phyloP scores from a whole-genome alignment of 768 basidiomycete genomes.

The Solioccasus polychromus region DNA sequence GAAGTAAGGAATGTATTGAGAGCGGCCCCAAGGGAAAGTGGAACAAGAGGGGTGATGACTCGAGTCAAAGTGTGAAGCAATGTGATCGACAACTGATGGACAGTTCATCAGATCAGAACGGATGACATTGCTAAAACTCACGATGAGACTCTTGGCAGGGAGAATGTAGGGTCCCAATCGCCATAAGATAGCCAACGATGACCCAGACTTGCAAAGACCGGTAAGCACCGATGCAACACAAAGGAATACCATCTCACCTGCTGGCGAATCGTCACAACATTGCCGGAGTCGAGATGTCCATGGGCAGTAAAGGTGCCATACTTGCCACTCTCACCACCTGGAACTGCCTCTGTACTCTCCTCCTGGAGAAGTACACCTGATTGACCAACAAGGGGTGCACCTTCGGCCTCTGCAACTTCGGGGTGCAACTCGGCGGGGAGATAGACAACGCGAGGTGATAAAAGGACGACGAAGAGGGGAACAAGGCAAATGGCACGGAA shows the following conservation, averaged over 20 bases:
- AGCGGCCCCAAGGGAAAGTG: slow-evolving; percentile 59
- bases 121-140: slow-evolving; percentile 8
- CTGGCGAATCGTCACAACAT: background rate
- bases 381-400: slow-evolving; percentile 28
- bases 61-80: slow-evolving; percentile 71
- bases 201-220: slow-evolving; percentile 6
- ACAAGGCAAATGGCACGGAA: slow-evolving; percentile 64
- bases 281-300: slow-evolving; percentile 9
- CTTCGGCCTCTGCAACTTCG: slow-evolving; percentile 17
- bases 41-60: slow-evolving; percentile 70
- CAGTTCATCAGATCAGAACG: slow-evolving; percentile 1
- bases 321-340: slow-evolving; percentile 44
- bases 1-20: slow-evolving; percentile 21
- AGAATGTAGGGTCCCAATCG: slow-evolving; percentile 19
- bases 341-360: slow-evolving; percentile 38
- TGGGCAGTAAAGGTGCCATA: slow-evolving; percentile 68
- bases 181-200: slow-evolving; percentile 16
- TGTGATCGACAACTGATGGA: slow-evolving; percentile 58
- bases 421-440: slow-evolving; percentile 28
- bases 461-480: slow-evolving; percentile 57
- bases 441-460: slow-evolving; percentile 65
- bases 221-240: background rate
- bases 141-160: slow-evolving; percentile 23
- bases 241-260: slow-evolving; percentile 9
- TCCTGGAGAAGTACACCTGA: slow-evolving; percentile 57